Evolutionary conservation across 768 basidiomycete genomes (phyloP), one percentile per base, ranked within the genome.

Genomic region (Cytidiella melzeri): DNA sequence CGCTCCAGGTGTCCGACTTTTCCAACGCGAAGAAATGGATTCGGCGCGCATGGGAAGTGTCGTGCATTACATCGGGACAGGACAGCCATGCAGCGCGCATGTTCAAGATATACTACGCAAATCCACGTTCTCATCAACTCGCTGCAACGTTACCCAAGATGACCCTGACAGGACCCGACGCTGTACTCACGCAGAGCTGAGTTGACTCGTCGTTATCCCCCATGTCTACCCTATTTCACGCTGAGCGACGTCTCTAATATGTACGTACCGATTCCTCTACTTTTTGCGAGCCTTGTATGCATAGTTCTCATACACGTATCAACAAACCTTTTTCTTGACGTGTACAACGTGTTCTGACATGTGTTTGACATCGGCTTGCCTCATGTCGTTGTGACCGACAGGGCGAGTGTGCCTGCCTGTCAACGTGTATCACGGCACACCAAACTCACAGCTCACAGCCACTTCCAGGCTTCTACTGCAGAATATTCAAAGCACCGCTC

Each of bases 101-200:
- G 53, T 60, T 63, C 57, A 63, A 63, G 58, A 56, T 61, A 57
- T 60, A 61, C 41, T 63, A 60, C 60, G 60, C 60, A 20, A 63
- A 63, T 43, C 62, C 62, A 4, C 52, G 62, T 12, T 53, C 60
- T 2, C 62, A 63, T 43, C 54, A 55, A 20, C 47, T 60, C 18
- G 55, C 58, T 15, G 60, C 57, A 3, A n/a, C 41, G 20, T 47
- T 61, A n/a, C 60, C 58, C 0, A 50, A 47, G 9, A 51, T 51
- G 51, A 59, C 56, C 13, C 52, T 63, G 24, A 57, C 55, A 21
- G 58, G 58, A 0, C 62, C 62, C 4, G 61, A 58, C 23, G 40
- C 9, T 7, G 30, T 34, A 34, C 15, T 34, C 30, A 7, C n/a
- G n/a, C n/a, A n/a, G n/a, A n/a, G n/a, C n/a, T n/a, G n/a, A n/a